Evolutionary conservation across 768 basidiomycete genomes (phyloP).

Genomic region (Mrakia blollopis): DNA sequence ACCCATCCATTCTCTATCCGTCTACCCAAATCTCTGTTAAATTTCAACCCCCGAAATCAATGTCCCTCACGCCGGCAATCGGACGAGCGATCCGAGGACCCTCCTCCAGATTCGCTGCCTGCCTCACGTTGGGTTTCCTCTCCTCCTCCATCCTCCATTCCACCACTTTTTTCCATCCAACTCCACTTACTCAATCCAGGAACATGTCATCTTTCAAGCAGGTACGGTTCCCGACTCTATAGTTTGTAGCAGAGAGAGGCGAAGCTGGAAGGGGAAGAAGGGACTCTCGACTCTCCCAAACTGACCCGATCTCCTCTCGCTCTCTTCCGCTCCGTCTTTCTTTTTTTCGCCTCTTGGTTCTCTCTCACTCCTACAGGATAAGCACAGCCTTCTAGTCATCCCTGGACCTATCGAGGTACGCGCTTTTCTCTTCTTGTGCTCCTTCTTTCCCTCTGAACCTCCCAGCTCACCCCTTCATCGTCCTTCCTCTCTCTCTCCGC

Average conservation of each 20-base stretch:
- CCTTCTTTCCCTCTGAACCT: neutral
- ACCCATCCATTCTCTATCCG: neutral
- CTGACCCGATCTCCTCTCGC: neutral
- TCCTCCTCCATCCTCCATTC: constrained; percentile 3
- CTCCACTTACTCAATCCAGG: neutral
- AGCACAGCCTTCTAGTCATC: constrained; percentile 37
- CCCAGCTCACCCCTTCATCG: constrained; percentile 7
- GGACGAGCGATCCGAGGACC: neutral
- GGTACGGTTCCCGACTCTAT: neutral
- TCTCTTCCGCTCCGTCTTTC: neutral
- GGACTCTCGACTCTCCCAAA: neutral
- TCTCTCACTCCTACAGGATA: neutral
- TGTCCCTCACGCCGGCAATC: neutral
- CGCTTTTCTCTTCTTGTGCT: neutral
- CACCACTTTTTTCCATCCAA: neutral
- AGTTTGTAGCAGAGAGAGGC: too few species aligned
- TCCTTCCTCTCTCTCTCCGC: neutral
- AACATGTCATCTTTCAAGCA: constrained; percentile 29
- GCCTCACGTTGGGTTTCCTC: neutral
- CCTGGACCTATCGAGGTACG: constrained; percentile 37
- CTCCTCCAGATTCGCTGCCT: neutral
- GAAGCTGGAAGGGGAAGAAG: constrained; percentile 1
- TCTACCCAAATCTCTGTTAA: neutral
- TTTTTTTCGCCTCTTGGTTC: neutral
- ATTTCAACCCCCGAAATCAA: neutral